Evolutionary conservation across 148 eudicot genomes (phyloP), one percentile per base, ranked within the genome.

Genomic region (Beta vulgaris): DNA sequence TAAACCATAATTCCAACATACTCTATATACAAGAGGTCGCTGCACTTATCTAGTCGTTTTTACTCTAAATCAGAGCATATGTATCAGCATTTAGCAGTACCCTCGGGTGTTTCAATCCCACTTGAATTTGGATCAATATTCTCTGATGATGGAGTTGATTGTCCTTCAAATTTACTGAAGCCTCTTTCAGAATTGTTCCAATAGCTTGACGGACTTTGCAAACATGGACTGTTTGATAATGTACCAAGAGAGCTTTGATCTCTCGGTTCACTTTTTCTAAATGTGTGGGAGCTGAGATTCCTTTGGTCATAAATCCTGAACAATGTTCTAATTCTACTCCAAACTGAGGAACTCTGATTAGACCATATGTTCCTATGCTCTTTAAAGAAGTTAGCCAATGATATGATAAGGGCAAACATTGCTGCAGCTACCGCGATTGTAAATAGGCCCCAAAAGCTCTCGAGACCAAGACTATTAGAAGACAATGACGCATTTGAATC

Each of bases 381-480:
- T 21, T 26, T 65, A 2, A 79, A 29, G 31, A 79, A 79, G 43
- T 71, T 23, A 69, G 44, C 42, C 37, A 79, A 69, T 37, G 71
- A 74, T 44, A 79, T 10, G 46, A 79, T 7, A 4, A 79, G 71
- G 6, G 82, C 74, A 69, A 40, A 39, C 32, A 75, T 4, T 70
- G 78, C 78, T 69, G 54, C 75, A 49, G 64, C 40, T 42, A 71
- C 75, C 28, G 75, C 78, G 32, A 79, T 74, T 36, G 82, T 75
- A 59, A 79, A 79, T 61, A 79, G 61, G 6, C 78, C 82, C 82
- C 74, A 79, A 28, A 79, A 79, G 58, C 82, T 79, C 69, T 79
- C 78, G 1, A 79, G 70, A n/a, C 82, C 78, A 18, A 79, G 74
- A 62, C 82, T 79, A 46, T 25, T 69, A 3, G 82, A 69, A 9